A percentile compares a stretch with the other conserved stretches of the same genome.
Evolutionary conservation across 2,329 filamentous ascomycete species (phyloP).

Genomic region (Aspergillus nomiae): DNA sequence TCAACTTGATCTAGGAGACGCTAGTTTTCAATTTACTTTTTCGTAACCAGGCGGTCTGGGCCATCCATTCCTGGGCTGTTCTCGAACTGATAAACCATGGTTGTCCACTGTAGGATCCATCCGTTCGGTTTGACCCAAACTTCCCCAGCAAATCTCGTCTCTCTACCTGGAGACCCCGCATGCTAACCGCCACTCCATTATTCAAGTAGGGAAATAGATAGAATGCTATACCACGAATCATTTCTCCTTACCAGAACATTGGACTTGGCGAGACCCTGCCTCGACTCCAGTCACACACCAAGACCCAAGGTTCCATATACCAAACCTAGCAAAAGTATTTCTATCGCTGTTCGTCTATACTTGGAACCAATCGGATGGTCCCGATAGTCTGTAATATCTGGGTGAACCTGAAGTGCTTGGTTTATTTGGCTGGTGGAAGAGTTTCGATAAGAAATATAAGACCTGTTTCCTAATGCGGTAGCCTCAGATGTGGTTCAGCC

Average conservation of each 20-base stretch:
- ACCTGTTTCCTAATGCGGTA: background rate
- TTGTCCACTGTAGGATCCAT: background rate
- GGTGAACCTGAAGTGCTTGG: background rate
- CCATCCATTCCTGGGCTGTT: background rate
- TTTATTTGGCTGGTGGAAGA: background rate
- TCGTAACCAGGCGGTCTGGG: background rate
- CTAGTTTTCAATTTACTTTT: too few species aligned
- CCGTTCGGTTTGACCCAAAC: background rate
- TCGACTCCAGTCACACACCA: background rate
- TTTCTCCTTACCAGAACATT: background rate
- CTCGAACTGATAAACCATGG: background rate
- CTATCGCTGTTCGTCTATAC: background rate
- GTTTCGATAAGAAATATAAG: background rate
- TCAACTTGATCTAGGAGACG: background rate
- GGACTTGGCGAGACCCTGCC: background rate
- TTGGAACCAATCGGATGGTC: background rate
- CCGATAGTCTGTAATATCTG: background rate
- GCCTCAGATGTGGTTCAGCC: background rate
- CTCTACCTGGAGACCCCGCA: background rate
- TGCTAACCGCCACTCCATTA: background rate
- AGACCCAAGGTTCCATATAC: background rate
- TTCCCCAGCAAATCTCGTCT: background rate
- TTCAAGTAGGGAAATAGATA: background rate
- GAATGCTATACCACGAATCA: background rate
- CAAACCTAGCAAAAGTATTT: background rate